Percentiles rank a stretch among this genome's conserved stretches.
phyloP scores from a whole-genome alignment of 345 rosid species.

The Euclidium syriacum region DNA sequence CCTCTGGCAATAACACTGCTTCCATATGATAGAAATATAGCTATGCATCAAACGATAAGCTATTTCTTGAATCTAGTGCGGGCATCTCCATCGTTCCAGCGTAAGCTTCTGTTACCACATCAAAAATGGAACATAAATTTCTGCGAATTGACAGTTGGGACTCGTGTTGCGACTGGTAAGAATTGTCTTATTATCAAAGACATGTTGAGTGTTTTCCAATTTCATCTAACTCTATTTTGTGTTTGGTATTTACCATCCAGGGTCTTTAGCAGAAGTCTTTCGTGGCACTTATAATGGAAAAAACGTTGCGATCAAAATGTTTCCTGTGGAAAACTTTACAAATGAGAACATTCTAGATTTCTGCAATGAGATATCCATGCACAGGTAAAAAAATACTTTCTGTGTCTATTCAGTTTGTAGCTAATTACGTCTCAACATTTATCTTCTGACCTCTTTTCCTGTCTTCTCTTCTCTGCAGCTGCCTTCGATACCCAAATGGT shows the following conservation, averaged over 20 bases:
- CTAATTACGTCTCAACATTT: background rate
- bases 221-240: background rate
- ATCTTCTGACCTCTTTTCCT: conserved; percentile 31
- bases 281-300: conserved; percentile 86
- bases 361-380: conserved; percentile 84
- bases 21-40: conserved; percentile 45
- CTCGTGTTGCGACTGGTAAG: conserved; percentile 80
- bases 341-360: conserved; percentile 75
- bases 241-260: conserved; percentile 32
- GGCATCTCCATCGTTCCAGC: conserved; percentile 57
- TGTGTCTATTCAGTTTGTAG: background rate
- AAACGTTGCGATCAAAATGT: conserved; percentile 82
- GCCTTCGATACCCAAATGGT: conserved; percentile 92
- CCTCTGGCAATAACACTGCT: conserved; percentile 68
- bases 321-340: conserved; percentile 64
- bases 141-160: conserved; percentile 65
- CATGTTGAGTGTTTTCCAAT: background rate
- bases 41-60: conserved; percentile 30
- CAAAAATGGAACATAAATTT: conserved; percentile 77
- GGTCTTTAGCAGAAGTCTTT: conserved; percentile 73
- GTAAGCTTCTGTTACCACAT: conserved; percentile 57
- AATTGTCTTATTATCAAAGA: background rate
- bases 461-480: conserved; percentile 47
- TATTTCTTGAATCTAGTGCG: conserved; percentile 66
- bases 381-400: conserved; percentile 40